These are phyloP conservation scores for Saccharomyces kudriavzevii DNA, from an alignment of 805 yeast genomes.

Conservation along the genomic window DNA sequence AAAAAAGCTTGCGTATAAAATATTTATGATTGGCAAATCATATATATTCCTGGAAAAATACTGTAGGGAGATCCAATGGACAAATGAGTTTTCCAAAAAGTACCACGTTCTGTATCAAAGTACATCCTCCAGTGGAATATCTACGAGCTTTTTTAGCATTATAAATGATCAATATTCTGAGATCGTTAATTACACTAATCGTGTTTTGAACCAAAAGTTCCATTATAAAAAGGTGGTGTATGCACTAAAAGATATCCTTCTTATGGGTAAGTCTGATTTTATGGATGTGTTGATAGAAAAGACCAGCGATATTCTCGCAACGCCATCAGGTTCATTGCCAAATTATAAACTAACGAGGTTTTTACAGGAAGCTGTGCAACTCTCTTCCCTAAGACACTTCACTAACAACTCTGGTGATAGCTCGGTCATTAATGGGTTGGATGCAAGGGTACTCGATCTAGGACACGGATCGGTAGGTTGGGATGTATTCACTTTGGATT, in stretches of 20 bases:
- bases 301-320: conserved; percentile 45
- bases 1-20: conserved; percentile 34
- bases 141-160: conserved; percentile 26
- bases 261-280: conserved; percentile 77
- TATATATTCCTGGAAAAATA: conserved; percentile 52
- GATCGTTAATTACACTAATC: conserved; percentile 44
- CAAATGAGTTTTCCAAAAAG: conserved; percentile 35
- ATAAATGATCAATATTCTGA: conserved; percentile 42
- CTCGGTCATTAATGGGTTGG: conserved; percentile 47
- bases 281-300: conserved; percentile 54
- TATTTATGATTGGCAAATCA: conserved; percentile 66
- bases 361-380: conserved; percentile 53
- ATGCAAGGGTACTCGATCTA: conserved; percentile 72
- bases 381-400: conserved; percentile 41
- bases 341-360: conserved; percentile 58
- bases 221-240: conserved; percentile 46
- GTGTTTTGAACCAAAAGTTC: conserved; percentile 42
- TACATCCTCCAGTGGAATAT: conserved; percentile 3
- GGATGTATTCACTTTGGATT: conserved; percentile 89
- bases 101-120: conserved; percentile 12
- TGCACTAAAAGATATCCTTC: conserved; percentile 55
- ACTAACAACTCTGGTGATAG: conserved; percentile 30
- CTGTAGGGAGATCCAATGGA: conserved; percentile 66
- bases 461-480: conserved; percentile 74
- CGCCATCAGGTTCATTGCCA: conserved; percentile 56